These are phyloP conservation scores for Betula pendula DNA, from an alignment of 306 rosid genomes.

Conservation along the genomic window DNA sequence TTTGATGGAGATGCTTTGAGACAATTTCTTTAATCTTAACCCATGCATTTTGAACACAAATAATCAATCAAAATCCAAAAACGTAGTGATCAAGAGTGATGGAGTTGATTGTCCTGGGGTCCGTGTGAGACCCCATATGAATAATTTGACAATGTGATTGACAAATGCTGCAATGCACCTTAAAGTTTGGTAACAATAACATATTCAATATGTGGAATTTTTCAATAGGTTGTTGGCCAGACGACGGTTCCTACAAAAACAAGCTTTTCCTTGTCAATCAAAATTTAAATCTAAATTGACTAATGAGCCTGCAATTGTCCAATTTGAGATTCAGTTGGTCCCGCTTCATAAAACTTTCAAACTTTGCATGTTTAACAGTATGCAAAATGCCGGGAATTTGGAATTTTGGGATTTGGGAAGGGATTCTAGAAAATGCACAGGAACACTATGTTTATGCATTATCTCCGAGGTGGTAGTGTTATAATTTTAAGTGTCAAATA, in stretches of 20 bases:
- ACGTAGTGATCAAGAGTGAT: not conserved
- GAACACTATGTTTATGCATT: not conserved
- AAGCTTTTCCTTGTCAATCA: constrained; percentile 4
- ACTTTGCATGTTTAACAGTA: not conserved
- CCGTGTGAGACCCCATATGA: not conserved
- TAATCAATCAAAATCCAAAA: not conserved
- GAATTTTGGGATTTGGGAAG: not conserved
- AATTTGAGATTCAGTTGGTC: constrained; percentile 20
- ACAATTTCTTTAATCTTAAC: too few species aligned
- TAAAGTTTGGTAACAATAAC: constrained; percentile 22
- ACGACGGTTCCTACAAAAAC: constrained; percentile 18
- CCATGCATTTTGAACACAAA: not conserved
- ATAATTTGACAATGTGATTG: not conserved
- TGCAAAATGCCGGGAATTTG: constrained; percentile 15
- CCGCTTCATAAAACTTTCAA: not conserved
- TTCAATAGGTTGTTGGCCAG: constrained; percentile 43
- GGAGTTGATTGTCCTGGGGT: not conserved
- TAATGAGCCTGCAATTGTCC: not conserved
- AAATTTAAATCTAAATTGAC: constrained; percentile 10
- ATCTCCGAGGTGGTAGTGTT: too few species aligned
- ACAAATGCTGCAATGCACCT: not conserved
- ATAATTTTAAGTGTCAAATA: too few species aligned
- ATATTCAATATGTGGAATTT: not conserved
- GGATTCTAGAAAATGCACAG: not conserved
- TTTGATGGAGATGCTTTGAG: too few species aligned